Base-by-base conservation (phyloP, 208 protist genomes). In the Wallacemonas sp. region DNA sequence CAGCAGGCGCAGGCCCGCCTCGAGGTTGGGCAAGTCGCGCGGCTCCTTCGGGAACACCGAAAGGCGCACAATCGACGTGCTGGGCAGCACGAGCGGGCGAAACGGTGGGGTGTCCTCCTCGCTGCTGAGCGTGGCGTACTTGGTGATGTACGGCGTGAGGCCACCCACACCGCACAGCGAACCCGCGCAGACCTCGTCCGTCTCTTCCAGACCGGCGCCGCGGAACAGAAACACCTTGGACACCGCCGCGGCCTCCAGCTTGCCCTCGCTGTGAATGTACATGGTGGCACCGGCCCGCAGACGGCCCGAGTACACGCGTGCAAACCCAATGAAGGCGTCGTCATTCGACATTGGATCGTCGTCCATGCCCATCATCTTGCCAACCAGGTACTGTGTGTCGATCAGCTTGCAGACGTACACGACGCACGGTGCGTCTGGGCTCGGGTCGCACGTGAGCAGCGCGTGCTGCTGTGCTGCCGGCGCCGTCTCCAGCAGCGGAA, bases 21-120 rank as follows among this genome's bases (percentile, higher is more conserved):
- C 76, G 19, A 95, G 69, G 60, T 61, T 39, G 61, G 85, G 73
- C 48, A 90, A 52, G n/a, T 92, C 70, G 48, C 80, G 84, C 19
- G 87, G 87, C 60, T 97, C 78, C 43, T 90, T 76, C 38, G 97
- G 91, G 54, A 97, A 96, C 8, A 99, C 76, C 17, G 97, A 98
- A 32, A 98, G 94, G 11, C 96, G 97, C 56, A 99, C 96, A 78
- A 99, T 98, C 2, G 97, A 98, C 17, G 87, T 96, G 68, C 90
- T 96, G 19, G 85, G 88, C 46, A 96, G 70, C 32, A 94, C 79
- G 46, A 99, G 80, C 2, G 86, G 80, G 8, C 61, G 64, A 58
- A 99, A 93, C 11, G 92, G 76, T 17, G 95, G 94, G 52, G 89
- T 86, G 43, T 70, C 66, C 19, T 79, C 70, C 26, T 72, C 71